Evolutionary conservation across 2,329 filamentous ascomycete species (phyloP).

Genomic region (Ceratocystis smalleyi): DNA sequence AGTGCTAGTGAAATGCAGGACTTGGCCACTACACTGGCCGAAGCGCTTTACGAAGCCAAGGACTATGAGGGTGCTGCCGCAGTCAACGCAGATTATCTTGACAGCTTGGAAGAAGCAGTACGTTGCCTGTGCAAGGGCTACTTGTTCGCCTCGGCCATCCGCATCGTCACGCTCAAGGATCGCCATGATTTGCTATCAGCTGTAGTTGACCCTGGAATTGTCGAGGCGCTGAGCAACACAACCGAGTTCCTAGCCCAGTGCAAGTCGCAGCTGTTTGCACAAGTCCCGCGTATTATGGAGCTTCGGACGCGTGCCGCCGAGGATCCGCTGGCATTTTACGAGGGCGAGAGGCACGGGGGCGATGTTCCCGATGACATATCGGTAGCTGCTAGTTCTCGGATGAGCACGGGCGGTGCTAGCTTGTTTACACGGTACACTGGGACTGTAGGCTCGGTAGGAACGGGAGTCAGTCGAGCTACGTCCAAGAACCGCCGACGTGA

Average conservation of each 20-base stretch:
- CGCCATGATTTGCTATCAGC: conserved; percentile 47
- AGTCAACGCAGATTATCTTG: conserved; percentile 68
- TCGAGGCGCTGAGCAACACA: conserved; percentile 64
- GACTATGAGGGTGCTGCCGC: conserved; percentile 67
- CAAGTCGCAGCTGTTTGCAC: conserved; percentile 65
- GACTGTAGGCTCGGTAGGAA: conserved; percentile 54
- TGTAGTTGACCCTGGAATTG: conserved; percentile 62
- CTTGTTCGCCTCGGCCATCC: conserved; percentile 76
- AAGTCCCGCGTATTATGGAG: conserved; percentile 73
- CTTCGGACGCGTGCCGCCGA: conserved; percentile 64
- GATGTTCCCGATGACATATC: conserved; percentile 88
- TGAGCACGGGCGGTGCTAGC: conserved; percentile 59
- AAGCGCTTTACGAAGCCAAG: conserved; percentile 67
- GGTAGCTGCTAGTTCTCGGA: conserved; percentile 63
- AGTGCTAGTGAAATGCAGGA: conserved; percentile 43
- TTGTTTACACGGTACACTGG: conserved; percentile 89
- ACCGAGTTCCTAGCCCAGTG: conserved; percentile 92
- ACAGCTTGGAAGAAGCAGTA: conserved; percentile 53
- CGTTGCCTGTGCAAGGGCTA: conserved; percentile 75
- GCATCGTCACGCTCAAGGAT: conserved; percentile 48
- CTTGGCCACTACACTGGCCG: conserved; percentile 60
- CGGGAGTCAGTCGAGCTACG: conserved; percentile 60
- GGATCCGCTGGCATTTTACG: conserved; percentile 80
- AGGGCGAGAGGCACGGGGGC: conserved; percentile 51
- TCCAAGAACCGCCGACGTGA: conserved; percentile 78